These are phyloP conservation scores for Neofusicoccum ribis DNA, from an alignment of 2,329 filamentous ascomycete genomes.

Conservation along the genomic window DNA sequence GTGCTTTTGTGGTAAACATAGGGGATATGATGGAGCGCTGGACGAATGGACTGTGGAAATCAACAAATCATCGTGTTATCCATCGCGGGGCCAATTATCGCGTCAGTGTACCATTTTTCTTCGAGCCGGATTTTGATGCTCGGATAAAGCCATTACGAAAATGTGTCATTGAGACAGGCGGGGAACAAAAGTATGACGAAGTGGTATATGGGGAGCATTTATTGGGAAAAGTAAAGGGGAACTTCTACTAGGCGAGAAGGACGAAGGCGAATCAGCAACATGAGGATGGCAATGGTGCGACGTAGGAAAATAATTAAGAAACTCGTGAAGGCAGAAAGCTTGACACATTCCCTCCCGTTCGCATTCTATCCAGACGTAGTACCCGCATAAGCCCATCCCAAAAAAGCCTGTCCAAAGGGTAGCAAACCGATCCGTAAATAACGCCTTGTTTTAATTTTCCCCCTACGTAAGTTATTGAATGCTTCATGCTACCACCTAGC, in stretches of 20 bases:
- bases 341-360: slow-evolving; percentile 4
- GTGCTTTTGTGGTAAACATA: slow-evolving; percentile 51
- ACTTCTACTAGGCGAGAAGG: slow-evolving; percentile 34
- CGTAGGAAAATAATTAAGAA: not conserved
- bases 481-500: slow-evolving; percentile 8
- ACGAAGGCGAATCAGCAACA: not conserved
- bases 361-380: slow-evolving; percentile 13
- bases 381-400: slow-evolving; percentile 6
- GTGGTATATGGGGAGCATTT: slow-evolving; percentile 47
- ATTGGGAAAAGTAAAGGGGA: slow-evolving; percentile 43
- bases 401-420: slow-evolving; percentile 8
- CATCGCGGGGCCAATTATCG: slow-evolving; percentile 42
- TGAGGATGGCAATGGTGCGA: not conserved
- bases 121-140: slow-evolving; percentile 47
- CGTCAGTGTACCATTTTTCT: slow-evolving; percentile 52
- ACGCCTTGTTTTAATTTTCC: slow-evolving; percentile 13
- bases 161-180: slow-evolving; percentile 39
- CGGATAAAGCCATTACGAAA: slow-evolving; percentile 38
- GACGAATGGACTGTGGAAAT: slow-evolving; percentile 47
- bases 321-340: not conserved
- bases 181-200: slow-evolving; percentile 31
- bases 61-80: slow-evolving; percentile 48
- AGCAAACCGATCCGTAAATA: slow-evolving; percentile 5
- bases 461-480: slow-evolving; percentile 16
- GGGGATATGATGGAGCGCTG: slow-evolving; percentile 52